Evolutionary conservation across 1,139 yeast genomes (phyloP).

Genomic region (Pichia sp.): DNA sequence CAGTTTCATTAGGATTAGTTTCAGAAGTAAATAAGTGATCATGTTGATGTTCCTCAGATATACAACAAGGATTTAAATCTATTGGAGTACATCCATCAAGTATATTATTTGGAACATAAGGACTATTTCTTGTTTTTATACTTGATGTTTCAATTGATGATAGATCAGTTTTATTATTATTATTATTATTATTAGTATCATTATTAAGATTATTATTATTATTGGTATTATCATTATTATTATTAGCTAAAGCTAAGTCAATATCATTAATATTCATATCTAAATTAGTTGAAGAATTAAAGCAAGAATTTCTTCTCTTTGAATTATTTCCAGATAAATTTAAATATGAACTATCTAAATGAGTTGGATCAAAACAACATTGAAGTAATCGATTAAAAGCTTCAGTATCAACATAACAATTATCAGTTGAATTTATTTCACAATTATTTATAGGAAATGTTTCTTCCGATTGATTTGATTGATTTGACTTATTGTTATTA

Average conservation of each 20-base stretch:
- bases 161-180: neutral
- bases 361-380: slow-evolving; percentile 28
- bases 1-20: neutral
- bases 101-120: neutral
- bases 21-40: neutral
- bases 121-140: neutral
- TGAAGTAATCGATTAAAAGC: slow-evolving; percentile 23
- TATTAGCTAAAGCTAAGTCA: neutral
- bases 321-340: neutral
- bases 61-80: slow-evolving; percentile 9
- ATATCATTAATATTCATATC: neutral
- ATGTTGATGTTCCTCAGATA: neutral
- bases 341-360: slow-evolving; percentile 10
- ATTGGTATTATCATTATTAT: no score
- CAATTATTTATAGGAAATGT: neutral
- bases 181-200: no score
- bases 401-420: slow-evolving; percentile 13
- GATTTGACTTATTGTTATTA: no score
- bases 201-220: no score
- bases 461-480: no score
- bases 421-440: neutral
- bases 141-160: slow-evolving; percentile 2
- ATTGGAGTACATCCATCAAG: slow-evolving; percentile 8
- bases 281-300: neutral
- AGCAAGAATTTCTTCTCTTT: neutral